These are phyloP conservation scores for Exophiala alcalophila DNA, from an alignment of 2,329 filamentous ascomycete species.

Conservation along the genomic window DNA sequence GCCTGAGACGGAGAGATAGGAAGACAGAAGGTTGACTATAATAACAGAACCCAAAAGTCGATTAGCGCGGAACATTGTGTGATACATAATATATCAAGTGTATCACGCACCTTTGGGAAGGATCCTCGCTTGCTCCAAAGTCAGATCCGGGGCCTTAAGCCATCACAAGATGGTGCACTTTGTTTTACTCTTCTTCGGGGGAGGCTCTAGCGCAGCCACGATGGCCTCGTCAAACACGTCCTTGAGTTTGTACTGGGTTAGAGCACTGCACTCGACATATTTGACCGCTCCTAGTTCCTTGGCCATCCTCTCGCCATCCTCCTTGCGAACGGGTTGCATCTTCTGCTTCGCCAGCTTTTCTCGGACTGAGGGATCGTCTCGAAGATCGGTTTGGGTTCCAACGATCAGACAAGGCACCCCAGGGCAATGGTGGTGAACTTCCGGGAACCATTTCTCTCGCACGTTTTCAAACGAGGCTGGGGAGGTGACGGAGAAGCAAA, in stretches of 20 bases:
- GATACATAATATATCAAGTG: slow-evolving; percentile 9
- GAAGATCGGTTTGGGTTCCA: slow-evolving; percentile 93
- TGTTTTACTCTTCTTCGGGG: slow-evolving; percentile 71
- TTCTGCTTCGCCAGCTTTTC: slow-evolving; percentile 95
- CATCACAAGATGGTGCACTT: slow-evolving; percentile 68
- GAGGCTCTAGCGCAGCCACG: slow-evolving; percentile 87
- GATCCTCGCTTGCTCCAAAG: slow-evolving; percentile 4
- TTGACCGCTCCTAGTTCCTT: slow-evolving; percentile 97
- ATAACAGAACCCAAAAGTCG: slow-evolving; percentile 14
- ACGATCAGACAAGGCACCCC: slow-evolving; percentile 97
- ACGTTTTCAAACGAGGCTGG: slow-evolving; percentile 99
- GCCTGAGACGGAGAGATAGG: neutral
- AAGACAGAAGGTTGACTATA: too few relatives aligned
- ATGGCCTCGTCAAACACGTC: slow-evolving; percentile 99
- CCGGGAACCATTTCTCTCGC: slow-evolving; percentile 97
- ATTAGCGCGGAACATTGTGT: slow-evolving; percentile 9
- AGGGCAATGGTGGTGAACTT: slow-evolving; percentile 97
- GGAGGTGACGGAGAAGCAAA: slow-evolving; percentile 97
- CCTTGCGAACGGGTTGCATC: slow-evolving; percentile 87
- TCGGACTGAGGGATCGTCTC: slow-evolving; percentile 79
- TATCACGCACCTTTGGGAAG: slow-evolving; percentile 25
- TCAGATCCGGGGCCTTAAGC: slow-evolving; percentile 2
- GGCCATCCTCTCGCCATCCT: slow-evolving; percentile 93
- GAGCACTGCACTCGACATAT: slow-evolving; percentile 96
- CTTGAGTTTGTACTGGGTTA: slow-evolving; percentile 98